phyloP scores from a whole-genome alignment of 768 basidiomycete species.

The Mycena filopes region DNA sequence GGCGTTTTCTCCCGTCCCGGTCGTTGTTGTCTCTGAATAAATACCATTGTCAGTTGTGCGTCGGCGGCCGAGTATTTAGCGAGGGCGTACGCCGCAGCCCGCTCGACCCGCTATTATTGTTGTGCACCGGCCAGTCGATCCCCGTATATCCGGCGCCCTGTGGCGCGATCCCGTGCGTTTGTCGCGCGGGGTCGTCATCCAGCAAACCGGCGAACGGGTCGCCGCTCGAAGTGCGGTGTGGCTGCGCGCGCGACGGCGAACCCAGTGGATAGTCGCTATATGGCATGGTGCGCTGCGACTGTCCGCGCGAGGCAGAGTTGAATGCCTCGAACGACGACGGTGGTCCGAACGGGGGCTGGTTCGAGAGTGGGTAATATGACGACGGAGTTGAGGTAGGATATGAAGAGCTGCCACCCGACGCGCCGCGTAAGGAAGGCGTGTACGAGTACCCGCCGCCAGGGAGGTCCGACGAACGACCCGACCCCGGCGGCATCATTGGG shows the following conservation, averaged over 20 bases:
- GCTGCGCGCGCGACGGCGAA: constrained; percentile 17
- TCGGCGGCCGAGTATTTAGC: too few species aligned
- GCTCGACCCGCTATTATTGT: constrained; percentile 4
- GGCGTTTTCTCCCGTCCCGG: constrained; percentile 10
- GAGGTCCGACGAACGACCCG: constrained; percentile 1
- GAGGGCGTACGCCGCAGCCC: constrained; percentile 20
- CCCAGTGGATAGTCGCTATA: constrained; percentile 20
- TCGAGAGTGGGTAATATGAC: constrained; percentile 18
- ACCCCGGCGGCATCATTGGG: constrained; percentile 26
- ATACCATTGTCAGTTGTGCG: neutral
- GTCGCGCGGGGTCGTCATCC: constrained; percentile 24
- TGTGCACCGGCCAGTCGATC: constrained; percentile 34
- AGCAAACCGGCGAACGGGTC: constrained; percentile 32
- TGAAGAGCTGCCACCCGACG: constrained; percentile 24
- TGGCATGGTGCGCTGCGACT: constrained; percentile 9
- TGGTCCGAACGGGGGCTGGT: constrained; percentile 15
- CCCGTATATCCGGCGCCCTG: constrained; percentile 13
- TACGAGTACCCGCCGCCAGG: constrained; percentile 27
- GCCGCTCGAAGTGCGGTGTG: constrained; percentile 21
- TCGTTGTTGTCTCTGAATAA: neutral
- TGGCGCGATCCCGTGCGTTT: constrained; percentile 5
- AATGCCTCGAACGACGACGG: constrained; percentile 26
- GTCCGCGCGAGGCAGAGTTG: constrained; percentile 11
- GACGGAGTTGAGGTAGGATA: constrained; percentile 17
- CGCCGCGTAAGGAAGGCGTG: constrained; percentile 30